A percentile compares a stretch with the other conserved stretches of the same genome.
These are phyloP conservation scores for Rhododendron molle DNA, from an alignment of 148 eudicot species.

Conservation along the genomic window DNA sequence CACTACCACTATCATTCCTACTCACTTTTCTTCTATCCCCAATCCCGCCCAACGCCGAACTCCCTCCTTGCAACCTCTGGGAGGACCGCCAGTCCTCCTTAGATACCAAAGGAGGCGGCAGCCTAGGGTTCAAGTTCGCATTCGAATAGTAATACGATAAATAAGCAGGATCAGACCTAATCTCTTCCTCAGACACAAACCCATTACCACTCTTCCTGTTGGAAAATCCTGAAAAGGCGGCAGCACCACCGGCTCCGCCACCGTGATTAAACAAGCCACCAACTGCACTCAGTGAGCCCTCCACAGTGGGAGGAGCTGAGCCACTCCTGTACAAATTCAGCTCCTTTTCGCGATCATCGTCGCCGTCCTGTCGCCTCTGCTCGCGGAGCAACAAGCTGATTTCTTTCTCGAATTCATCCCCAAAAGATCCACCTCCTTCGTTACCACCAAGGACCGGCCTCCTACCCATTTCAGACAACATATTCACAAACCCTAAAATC, in stretches of 20 bases:
- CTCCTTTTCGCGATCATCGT: constrained; percentile 73
- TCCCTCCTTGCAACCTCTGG: constrained; percentile 83
- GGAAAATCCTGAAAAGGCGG: constrained; percentile 51
- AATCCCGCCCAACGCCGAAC: constrained; percentile 70
- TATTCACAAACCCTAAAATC: constrained; percentile 16
- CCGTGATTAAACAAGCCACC: constrained; percentile 52
- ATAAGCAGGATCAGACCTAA: constrained; percentile 95
- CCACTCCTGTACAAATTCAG: constrained; percentile 84
- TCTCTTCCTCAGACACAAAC: constrained; percentile 73
- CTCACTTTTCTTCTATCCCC: constrained; percentile 81
- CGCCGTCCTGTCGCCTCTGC: constrained; percentile 56
- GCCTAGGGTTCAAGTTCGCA: constrained; percentile 84
- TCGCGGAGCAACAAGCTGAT: constrained; percentile 68
- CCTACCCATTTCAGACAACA: constrained; percentile 50
- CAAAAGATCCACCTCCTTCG: constrained; percentile 71
- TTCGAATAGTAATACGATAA: constrained; percentile 84
- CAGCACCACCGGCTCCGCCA: constrained; percentile 20
- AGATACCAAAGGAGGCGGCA: constrained; percentile 82
- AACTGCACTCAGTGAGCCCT: constrained; percentile 91
- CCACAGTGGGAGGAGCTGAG: constrained; percentile 97
- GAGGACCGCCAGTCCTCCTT: constrained; percentile 90
- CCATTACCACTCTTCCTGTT: constrained; percentile 46
- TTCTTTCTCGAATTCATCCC: constrained; percentile 85
- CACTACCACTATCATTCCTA: constrained; percentile 49
- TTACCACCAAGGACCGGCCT: constrained; percentile 53